phyloP scores from a whole-genome alignment of 176 grass and related monocot genomes.

The Hordeum vulgare region MorexV3_pseudomolecules_assembly NC_058518.1:162272593-162273092 shows the following conservation, averaged over 20 bases:
- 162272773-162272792: slow-evolving; percentile 74
- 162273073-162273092: slow-evolving; percentile 62
- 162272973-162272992: slow-evolving; percentile 87
- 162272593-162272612: slow-evolving; percentile 76
- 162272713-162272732: slow-evolving; percentile 83
- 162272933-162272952: slow-evolving; percentile 33
- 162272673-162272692: slow-evolving; percentile 89
- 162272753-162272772: slow-evolving; percentile 86
- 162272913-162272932: slow-evolving; percentile 65
- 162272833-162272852: slow-evolving; percentile 82
- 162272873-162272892: slow-evolving; percentile 84
- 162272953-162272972: slow-evolving; percentile 85
- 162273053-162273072: slow-evolving; percentile 79
- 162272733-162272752: slow-evolving; percentile 73
- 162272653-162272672: slow-evolving; percentile 69
- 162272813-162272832: slow-evolving; percentile 90
- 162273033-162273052: slow-evolving; percentile 99
- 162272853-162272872: slow-evolving; percentile 97
- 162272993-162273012: slow-evolving; percentile 81
- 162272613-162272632: slow-evolving; percentile 83
- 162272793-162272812: slow-evolving; percentile 91
- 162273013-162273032: slow-evolving; percentile 80
- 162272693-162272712: slow-evolving; percentile 79
- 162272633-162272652: slow-evolving; percentile 96
- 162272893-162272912: slow-evolving; percentile 85